Conservation (phyloP, 139 green algal species). For the Chlamydomonas eustigma region DNA sequence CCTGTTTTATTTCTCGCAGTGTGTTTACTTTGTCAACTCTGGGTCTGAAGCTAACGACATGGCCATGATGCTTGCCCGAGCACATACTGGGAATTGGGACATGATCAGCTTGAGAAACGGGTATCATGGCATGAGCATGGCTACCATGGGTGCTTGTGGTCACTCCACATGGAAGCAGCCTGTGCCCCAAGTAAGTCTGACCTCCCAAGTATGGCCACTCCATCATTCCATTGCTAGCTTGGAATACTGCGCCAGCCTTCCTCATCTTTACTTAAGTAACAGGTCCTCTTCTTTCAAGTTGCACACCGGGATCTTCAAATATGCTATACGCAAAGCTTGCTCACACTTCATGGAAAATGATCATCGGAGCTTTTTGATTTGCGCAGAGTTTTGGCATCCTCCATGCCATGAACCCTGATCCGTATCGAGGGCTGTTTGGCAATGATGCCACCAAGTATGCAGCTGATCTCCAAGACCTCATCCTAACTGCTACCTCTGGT, state of each 20-base stretch:
- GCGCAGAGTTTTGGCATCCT: conserved; percentile 80
- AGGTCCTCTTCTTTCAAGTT: too few relatives aligned
- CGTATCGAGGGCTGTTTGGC: conserved; percentile 86
- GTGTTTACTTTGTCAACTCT: conserved; percentile 82
- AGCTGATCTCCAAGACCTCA: conserved; percentile 61
- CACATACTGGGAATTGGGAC: conserved; percentile 81
- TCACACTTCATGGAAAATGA: too few relatives aligned
- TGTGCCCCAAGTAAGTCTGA: conserved; percentile 41
- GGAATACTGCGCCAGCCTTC: too few relatives aligned
- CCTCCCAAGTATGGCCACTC: too few relatives aligned
- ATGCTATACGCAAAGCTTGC: too few relatives aligned
- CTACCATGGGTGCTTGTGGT: conserved; percentile 85
- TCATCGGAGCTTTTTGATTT: background rate
- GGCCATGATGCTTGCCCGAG: conserved; percentile 75
- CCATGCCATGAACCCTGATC: conserved; percentile 88
- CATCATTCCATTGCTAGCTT: too few relatives aligned
- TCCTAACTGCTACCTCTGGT: conserved; percentile 58
- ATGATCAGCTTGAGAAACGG: conserved; percentile 85
- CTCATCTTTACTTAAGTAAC: too few relatives aligned
- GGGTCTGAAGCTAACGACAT: conserved; percentile 86
- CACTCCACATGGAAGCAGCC: conserved; percentile 92
- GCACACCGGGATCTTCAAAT: too few relatives aligned
- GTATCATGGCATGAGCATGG: conserved; percentile 87
- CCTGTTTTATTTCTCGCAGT: conserved; percentile 19
- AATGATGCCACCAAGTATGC: conserved; percentile 77